Evolutionary conservation across 129 eudicot genomes (phyloP).

Genomic region (Oenanthe sinensis): DNA sequence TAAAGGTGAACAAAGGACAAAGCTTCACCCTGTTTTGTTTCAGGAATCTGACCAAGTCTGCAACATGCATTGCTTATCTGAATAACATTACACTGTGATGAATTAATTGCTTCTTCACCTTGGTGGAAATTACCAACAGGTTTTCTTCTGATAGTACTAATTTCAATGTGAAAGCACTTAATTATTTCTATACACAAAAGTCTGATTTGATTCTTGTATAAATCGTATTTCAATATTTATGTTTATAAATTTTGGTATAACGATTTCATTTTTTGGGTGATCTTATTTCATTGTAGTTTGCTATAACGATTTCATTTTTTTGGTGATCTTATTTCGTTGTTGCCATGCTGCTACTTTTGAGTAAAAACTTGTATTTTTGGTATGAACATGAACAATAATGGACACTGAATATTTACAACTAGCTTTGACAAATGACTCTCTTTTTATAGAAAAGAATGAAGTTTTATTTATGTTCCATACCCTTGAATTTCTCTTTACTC

Average conservation of each 20-base stretch:
- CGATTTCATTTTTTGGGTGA: no score
- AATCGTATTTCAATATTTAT: neutral
- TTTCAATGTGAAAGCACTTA: neutral
- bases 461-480: no score
- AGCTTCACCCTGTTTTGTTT: constrained; percentile 2
- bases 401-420: no score
- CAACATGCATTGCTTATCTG: constrained; percentile 1
- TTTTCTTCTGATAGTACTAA: neutral
- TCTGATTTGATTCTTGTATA: neutral
- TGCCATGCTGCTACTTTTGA: neutral
- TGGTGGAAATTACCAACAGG: neutral
- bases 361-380: neutral
- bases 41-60: neutral
- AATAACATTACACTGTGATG: neutral
- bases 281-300: no score
- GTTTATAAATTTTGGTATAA: neutral
- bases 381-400: no score
- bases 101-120: neutral
- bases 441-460: no score
- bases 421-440: no score
- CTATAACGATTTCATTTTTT: neutral
- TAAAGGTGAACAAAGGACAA: constrained; percentile 1
- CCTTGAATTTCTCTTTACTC: no score
- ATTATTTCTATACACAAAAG: neutral
- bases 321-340: neutral